Conservation (phyloP, 208 protist species). For the Trypanosoma mega region DNA sequence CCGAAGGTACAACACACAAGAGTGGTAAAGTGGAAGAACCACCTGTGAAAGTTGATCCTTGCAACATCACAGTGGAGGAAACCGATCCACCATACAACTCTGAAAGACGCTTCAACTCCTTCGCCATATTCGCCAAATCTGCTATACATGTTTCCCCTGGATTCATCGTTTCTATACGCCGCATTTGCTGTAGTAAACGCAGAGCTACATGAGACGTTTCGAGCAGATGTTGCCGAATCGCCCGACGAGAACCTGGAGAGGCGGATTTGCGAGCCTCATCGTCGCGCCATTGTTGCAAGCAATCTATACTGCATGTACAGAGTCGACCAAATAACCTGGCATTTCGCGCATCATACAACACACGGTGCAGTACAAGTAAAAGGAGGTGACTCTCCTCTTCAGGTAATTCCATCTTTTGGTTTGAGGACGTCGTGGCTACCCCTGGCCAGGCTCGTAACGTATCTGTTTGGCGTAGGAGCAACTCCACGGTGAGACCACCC, state of each 20-base stretch:
- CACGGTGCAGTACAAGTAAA: conserved; percentile 7
- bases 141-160: neutral
- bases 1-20: neutral
- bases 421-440: neutral
- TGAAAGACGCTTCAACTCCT: conserved; percentile 8
- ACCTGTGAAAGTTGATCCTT: neutral
- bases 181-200: conserved; percentile 22
- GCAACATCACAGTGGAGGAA: neutral
- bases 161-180: neutral
- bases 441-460: neutral
- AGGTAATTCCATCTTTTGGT: neutral
- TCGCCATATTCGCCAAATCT: conserved; percentile 8
- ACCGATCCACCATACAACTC: conserved; percentile 1
- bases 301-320: conserved; percentile 14
- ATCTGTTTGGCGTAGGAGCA: neutral
- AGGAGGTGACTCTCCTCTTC: neutral
- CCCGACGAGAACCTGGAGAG: neutral
- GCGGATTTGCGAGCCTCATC: conserved; percentile 3
- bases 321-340: conserved; percentile 15
- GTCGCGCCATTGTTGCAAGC: neutral
- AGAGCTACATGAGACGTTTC: conserved; percentile 9
- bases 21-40: neutral
- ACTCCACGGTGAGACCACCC: neutral
- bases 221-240: conserved; percentile 2
- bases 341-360: conserved; percentile 14